These are phyloP conservation scores for Cyclanthera cordifolia DNA, from an alignment of 306 rosid species.

Conservation along the genomic window DNA sequence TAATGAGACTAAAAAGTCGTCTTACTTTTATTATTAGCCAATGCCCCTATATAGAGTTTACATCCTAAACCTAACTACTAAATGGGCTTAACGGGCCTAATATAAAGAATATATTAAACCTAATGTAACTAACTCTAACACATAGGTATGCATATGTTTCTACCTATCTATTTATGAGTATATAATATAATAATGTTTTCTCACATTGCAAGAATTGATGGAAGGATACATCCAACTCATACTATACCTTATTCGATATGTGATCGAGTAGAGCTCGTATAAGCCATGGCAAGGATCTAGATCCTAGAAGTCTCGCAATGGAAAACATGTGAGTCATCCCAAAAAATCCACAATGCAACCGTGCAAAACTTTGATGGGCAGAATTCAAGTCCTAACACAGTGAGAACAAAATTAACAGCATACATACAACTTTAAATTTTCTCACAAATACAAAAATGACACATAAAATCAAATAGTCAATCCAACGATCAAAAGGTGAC, in stretches of 20 bases:
- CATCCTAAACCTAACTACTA: no score
- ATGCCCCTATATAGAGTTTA: no score
- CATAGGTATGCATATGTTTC: not conserved
- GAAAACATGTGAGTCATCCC: constrained; percentile 91
- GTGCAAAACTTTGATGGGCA: constrained; percentile 95
- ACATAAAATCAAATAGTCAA: not conserved
- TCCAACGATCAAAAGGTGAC: not conserved
- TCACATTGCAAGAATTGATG: not conserved
- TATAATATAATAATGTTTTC: not conserved
- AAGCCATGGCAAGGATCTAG: constrained; percentile 96
- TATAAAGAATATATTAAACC: no score
- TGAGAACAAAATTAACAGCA: not conserved
- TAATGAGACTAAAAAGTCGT: no score
- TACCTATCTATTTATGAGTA: not conserved
- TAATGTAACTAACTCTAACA: no score
- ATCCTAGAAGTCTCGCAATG: constrained; percentile 68
- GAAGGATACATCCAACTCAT: not conserved
- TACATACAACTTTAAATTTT: constrained; percentile 1
- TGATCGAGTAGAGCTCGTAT: constrained; percentile 93
- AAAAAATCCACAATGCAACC: constrained; percentile 92
- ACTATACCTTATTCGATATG: constrained; percentile 77
- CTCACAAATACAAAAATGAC: not conserved
- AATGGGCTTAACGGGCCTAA: no score
- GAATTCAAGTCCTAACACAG: constrained; percentile 64
- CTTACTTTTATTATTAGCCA: no score